Evolutionary conservation across 192 early-diverging fungal genomes (phyloP).

Genomic region (Phycomyces nitens): DNA sequence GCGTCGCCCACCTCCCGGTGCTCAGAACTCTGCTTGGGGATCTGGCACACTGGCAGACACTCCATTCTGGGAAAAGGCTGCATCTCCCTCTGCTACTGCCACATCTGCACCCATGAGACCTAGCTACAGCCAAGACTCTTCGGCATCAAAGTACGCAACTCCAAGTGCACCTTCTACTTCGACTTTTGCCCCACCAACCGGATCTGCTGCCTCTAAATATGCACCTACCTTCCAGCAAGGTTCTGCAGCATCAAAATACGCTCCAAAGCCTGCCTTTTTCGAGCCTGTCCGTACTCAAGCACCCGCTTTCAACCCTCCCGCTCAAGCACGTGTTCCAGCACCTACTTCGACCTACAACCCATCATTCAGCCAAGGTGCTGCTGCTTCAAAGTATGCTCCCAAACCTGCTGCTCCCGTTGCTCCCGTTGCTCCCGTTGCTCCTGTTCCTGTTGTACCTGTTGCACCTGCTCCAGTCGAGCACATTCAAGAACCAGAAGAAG

Average conservation of each 20-base stretch:
- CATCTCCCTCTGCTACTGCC: background rate
- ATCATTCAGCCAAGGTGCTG: background rate
- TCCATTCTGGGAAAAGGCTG: constrained; percentile 30
- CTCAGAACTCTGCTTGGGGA: constrained; percentile 18
- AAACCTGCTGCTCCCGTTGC: background rate
- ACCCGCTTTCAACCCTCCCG: background rate
- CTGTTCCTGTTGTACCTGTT: background rate
- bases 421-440: background rate
- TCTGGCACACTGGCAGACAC: constrained; percentile 7
- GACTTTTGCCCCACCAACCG: background rate
- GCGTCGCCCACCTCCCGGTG: background rate
- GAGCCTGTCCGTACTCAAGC: background rate
- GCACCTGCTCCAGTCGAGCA: background rate
- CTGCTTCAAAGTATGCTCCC: constrained; percentile 14
- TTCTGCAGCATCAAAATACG: background rate
- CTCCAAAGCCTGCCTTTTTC: background rate
- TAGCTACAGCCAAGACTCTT: too few relatives aligned
- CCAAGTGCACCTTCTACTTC: background rate
- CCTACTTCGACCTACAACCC: background rate
- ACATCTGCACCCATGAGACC: background rate
- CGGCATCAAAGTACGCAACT: too few relatives aligned
- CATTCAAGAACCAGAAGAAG: background rate
- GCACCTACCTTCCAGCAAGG: constrained; percentile 1
- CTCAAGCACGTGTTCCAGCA: background rate
- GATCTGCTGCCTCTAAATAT: constrained; percentile 18